These are phyloP conservation scores for Beta macrorhiza DNA, from an alignment of 179 eudicot genomes.

Conservation along the genomic window DNA sequence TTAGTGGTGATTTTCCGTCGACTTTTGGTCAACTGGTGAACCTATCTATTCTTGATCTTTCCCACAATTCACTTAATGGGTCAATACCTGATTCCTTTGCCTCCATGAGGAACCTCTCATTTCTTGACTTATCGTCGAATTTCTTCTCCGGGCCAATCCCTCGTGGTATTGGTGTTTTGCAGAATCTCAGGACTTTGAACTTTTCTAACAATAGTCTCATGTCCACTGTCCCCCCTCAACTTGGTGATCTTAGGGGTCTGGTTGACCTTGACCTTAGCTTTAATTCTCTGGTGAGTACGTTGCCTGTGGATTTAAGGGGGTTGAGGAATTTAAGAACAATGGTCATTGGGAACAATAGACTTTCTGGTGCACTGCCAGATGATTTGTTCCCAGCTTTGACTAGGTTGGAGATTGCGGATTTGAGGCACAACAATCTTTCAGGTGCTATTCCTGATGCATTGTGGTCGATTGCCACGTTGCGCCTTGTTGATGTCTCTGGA, in stretches of 20 bases:
- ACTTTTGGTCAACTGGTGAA: slow-evolving; percentile 55
- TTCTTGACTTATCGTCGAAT: slow-evolving; percentile 60
- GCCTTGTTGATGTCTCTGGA: slow-evolving; percentile 55
- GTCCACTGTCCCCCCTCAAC: slow-evolving; percentile 53
- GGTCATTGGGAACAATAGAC: slow-evolving; percentile 50
- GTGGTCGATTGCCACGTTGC: slow-evolving; percentile 46
- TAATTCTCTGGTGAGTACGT: slow-evolving; percentile 46
- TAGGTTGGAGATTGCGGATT: slow-evolving; percentile 51
- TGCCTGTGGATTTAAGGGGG: slow-evolving; percentile 61
- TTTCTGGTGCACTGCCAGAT: slow-evolving; percentile 58
- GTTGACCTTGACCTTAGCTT: slow-evolving; percentile 63
- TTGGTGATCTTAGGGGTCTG: slow-evolving; percentile 57
- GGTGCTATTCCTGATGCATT: slow-evolving; percentile 55
- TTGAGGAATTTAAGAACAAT: slow-evolving; percentile 59
- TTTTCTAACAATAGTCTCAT: slow-evolving; percentile 50
- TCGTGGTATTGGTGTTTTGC: slow-evolving; percentile 46
- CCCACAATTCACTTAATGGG: slow-evolving; percentile 61
- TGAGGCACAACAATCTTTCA: slow-evolving; percentile 62
- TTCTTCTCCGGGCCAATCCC: slow-evolving; percentile 58
- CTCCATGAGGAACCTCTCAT: slow-evolving; percentile 49
- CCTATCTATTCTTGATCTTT: slow-evolving; percentile 76
- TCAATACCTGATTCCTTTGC: slow-evolving; percentile 54
- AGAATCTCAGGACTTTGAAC: slow-evolving; percentile 49
- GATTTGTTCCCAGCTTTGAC: slow-evolving; percentile 55
- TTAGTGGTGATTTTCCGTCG: slow-evolving; percentile 64